A percentile compares a stretch with the other conserved stretches of the same genome.
phyloP scores from a whole-genome alignment of 1,284 basidiomycete genomes.

The Irpex sp. region DNA sequence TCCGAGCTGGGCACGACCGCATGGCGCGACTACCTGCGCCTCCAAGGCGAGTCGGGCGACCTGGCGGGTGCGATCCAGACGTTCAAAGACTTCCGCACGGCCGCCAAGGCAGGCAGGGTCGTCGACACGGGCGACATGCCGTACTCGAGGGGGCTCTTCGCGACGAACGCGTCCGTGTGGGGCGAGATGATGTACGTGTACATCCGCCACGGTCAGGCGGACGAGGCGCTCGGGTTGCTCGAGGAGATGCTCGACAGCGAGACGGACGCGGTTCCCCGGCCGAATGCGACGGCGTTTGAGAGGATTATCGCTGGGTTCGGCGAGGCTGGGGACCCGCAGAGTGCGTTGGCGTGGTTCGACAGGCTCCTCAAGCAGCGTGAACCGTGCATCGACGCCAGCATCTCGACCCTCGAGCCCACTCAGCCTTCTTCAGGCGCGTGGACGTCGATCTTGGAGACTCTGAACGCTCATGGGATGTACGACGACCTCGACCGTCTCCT shows the following conservation, averaged over 20 bases:
- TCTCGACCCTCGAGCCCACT: constrained; percentile 38
- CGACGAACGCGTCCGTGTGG: constrained; percentile 50
- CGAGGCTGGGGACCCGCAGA: constrained; percentile 50
- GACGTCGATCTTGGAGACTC: constrained; percentile 46
- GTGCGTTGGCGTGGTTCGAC: constrained; percentile 70
- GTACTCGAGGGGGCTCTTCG: not conserved
- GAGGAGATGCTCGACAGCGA: constrained; percentile 65
- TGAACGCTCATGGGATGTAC: constrained; percentile 42
- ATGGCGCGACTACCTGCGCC: not conserved
- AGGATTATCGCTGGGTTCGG: constrained; percentile 67
- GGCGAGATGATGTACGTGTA: constrained; percentile 73
- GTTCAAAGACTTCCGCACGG: not conserved
- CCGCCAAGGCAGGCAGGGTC: not conserved
- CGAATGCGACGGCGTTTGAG: constrained; percentile 59
- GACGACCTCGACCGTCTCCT: constrained; percentile 28
- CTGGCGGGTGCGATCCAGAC: not conserved
- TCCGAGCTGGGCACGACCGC: not conserved
- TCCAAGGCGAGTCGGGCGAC: not conserved
- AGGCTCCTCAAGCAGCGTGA: constrained; percentile 43
- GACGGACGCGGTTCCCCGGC: constrained; percentile 44
- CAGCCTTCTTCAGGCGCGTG: constrained; percentile 50
- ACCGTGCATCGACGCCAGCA: constrained; percentile 22
- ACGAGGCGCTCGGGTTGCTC: constrained; percentile 63
- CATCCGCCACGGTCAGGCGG: constrained; percentile 60
- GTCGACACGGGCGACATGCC: constrained; percentile 4